Base-by-base conservation (phyloP, 1,139 yeast genomes). In the Suhomyces guaymorum region DNA sequence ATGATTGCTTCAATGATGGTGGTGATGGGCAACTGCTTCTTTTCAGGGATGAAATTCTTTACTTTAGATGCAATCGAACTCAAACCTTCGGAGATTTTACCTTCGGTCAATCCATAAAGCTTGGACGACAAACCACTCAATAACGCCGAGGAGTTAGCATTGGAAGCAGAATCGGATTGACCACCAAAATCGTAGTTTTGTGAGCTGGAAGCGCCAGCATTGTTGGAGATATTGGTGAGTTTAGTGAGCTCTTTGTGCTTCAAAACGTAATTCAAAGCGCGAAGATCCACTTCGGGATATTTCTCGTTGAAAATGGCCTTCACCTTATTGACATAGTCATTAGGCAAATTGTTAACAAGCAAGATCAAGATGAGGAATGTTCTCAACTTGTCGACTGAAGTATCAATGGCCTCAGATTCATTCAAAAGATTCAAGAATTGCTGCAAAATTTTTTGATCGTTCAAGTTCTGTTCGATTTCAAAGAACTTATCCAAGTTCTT, bases 21-120 rank as follows among this genome's bases (percentile, higher is more conserved):
- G 5, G 98, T 90, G 28, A 92, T 76, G 18, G 97, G 96, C 51
- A 92, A 75, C 39, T 82, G 84, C 53, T 86, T 84, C 62, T 85
- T 86, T 40, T 85, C 94, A 0, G 98, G 97, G 37, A 92, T 68
- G 32, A 92, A 67, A 48, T 83, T 89, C 55, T 88, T 89, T 43
- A 94, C 80, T 37, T 95, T 95, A 1, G 95, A 79, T 15, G 95
- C 87, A 39, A 92, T 70, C 13, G 92, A 84, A 30, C 95, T 95
- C 46, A 92, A 82, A 26, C 90, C 90, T 52, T 82, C 89, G 8
- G 84, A 74, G 22, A 70, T 61, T 47, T 74, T 77, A 11, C 97
- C 96, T 52, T 89, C 97, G 0, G 97, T 82, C 32, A 92, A 65
- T 19, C 94, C 95, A 39, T 83, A 78, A 37, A 92, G 69, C 52